Evolutionary conservation across 352 stramenopile genomes (phyloP).

Genomic region (Plasmopara halstedii): DNA sequence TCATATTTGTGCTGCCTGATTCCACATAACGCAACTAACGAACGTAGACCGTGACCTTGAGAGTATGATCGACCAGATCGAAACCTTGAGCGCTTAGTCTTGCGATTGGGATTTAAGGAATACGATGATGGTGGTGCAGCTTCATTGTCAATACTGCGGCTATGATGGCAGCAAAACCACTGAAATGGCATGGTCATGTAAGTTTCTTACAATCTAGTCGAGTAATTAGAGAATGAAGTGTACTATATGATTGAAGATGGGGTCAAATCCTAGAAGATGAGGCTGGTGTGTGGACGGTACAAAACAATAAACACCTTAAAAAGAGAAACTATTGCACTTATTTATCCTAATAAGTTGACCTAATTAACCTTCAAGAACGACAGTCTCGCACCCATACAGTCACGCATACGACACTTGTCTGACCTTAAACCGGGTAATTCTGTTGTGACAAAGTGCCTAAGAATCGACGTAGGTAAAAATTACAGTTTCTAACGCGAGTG

Average conservation of each 20-base stretch:
- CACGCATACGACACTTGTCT: too few relatives aligned
- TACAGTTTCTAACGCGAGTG: too few relatives aligned
- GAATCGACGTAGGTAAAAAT: too few relatives aligned
- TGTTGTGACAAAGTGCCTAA: too few relatives aligned
- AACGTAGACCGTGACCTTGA: conserved; percentile 7
- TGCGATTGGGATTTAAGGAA: conserved; percentile 3
- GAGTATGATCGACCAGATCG: conserved; percentile 12
- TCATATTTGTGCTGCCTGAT: conserved; percentile 8
- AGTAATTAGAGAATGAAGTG: conserved; percentile 12
- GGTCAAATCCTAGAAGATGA: too few relatives aligned
- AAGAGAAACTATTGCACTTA: too few relatives aligned
- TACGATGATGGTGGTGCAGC: conserved; percentile 2
- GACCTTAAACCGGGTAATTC: too few relatives aligned
- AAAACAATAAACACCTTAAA: too few relatives aligned
- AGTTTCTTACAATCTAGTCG: conserved; percentile 8
- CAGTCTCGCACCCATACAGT: too few relatives aligned
- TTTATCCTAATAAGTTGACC: too few relatives aligned
- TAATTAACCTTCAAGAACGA: too few relatives aligned
- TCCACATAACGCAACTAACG: conserved; percentile 5
- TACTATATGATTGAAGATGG: not conserved
- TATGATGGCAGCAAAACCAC: conserved; percentile 17
- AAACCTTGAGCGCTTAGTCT: conserved; percentile 9
- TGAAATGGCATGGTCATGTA: conserved; percentile 16
- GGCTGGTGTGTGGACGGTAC: too few relatives aligned
- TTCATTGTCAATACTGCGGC: conserved; percentile 6